These are phyloP conservation scores for Globisporangium paddicum DNA, from an alignment of 352 stramenopile species.

Conservation along the genomic window DNA sequence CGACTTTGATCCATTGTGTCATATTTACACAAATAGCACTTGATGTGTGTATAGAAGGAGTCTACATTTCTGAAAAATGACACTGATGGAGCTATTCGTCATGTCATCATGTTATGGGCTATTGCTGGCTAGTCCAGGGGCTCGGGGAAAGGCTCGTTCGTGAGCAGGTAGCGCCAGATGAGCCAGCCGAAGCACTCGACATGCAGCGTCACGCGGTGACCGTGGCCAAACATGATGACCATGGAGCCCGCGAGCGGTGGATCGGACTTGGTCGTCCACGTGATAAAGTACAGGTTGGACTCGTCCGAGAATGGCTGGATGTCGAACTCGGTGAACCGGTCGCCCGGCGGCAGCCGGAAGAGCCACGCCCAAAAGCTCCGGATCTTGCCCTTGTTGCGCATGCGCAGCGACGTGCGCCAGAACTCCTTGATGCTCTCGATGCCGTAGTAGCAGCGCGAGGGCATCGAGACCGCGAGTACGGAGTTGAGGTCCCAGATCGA, in stretches of 20 bases:
- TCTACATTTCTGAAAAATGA: too few species aligned
- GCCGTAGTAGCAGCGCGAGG: conserved; percentile 80
- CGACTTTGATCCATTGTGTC: too few species aligned
- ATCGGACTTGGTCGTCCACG: conserved; percentile 80
- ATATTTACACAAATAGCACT: too few species aligned
- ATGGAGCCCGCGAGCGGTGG: conserved; percentile 68
- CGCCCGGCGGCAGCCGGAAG: conserved; percentile 66
- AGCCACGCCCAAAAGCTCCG: conserved; percentile 84
- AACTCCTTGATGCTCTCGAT: conserved; percentile 88
- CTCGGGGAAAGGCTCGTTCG: conserved; percentile 78
- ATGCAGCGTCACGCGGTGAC: conserved; percentile 77
- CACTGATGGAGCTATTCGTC: too few species aligned
- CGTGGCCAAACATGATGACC: conserved; percentile 84
- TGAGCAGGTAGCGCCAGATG: conserved; percentile 83
- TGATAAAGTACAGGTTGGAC: conserved; percentile 81
- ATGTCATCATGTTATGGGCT: too few species aligned
- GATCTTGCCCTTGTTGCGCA: conserved; percentile 88
- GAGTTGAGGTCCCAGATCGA: conserved; percentile 86
- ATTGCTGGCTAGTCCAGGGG: conserved; percentile 29
- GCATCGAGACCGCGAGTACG: conserved; percentile 81
- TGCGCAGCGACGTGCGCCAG: conserved; percentile 76
- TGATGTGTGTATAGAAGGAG: too few species aligned
- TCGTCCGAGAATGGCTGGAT: conserved; percentile 70
- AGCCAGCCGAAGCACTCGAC: conserved; percentile 84
- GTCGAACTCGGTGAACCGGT: conserved; percentile 70